Base-by-base conservation (phyloP, 768 basidiomycete species). In the Lactifluus hygrophoroides region DNA sequence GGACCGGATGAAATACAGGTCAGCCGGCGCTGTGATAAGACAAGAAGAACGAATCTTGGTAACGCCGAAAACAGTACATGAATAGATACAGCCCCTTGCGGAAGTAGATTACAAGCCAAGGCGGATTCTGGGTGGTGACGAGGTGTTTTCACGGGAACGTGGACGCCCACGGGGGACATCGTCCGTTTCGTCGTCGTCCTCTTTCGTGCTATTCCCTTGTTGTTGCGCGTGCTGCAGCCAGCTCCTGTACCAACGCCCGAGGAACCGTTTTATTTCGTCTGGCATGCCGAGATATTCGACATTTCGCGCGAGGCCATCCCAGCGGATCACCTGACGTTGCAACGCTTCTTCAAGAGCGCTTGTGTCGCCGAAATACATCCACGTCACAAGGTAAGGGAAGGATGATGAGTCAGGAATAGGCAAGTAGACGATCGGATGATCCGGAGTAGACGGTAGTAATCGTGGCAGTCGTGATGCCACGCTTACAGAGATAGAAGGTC, bases 271-370 rank as follows among this genome's bases (percentile, higher is more conserved):
- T 70, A 94, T 82, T 44, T 88, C 84, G 17, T 82, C 73, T 52
- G 82, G 76, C 61, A 94, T 78, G 19, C 83, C 86, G 49, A 95
- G 84, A 67, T 90, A 94, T 68, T 94, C 91, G 68, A 87, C 90
- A 69, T 94, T 95, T 59, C 86, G 83, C 19, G 89, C 89, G 60
- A 94, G 75, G 28, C 89, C 90, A 65, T 93, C 88, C 92, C 91
- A 94, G 47, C 81, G 80, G 45, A 91, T 77, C 51, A 76, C 69
- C 19, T 85, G 83, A 19, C 75, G 72, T 60, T 81, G 79, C 13
- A 95, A 80, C 42, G 80, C 84, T 23, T 81, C 76, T 66, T 86
- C 81, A 65, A 95, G 85, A 54, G 76, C 76, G 43, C 73, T 70
- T 13, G 81, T 81, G 60, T 80, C 76, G 30, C 89, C 90, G 71